Evolutionary conservation across 768 basidiomycete genomes (phyloP).

Genomic region (Boletellus emodensis): DNA sequence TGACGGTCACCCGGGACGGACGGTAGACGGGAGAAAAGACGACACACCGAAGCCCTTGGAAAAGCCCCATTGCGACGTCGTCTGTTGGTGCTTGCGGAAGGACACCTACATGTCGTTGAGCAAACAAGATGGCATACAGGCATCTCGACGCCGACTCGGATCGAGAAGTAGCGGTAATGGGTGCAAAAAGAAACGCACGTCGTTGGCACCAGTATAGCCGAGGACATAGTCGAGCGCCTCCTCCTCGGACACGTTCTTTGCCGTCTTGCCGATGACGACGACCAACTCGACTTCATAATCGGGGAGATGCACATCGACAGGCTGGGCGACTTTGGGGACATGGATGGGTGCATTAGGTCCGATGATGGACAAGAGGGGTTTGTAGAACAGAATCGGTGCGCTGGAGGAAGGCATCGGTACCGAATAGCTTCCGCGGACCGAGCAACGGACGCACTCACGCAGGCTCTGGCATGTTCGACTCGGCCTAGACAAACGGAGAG

Average conservation of each 20-base stretch:
- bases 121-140: not conserved
- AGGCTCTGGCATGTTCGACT: slow-evolving; percentile 61
- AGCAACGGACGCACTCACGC: slow-evolving; percentile 39
- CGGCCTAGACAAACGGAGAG: slow-evolving; percentile 42
- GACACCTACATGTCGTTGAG: slow-evolving; percentile 41
- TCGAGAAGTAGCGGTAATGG: not conserved
- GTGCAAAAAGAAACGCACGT: slow-evolving; percentile 40
- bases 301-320: slow-evolving; percentile 63
- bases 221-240: slow-evolving; percentile 85
- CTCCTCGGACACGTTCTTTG: slow-evolving; percentile 73
- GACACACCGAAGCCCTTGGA: slow-evolving; percentile 78
- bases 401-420: slow-evolving; percentile 29
- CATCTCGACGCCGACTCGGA: not conserved
- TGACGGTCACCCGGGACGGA: not conserved
- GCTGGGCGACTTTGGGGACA: slow-evolving; percentile 67
- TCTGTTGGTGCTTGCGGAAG: slow-evolving; percentile 78
- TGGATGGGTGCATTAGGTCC: slow-evolving; percentile 63
- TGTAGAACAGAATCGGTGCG: slow-evolving; percentile 75
- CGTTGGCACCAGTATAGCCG: slow-evolving; percentile 77
- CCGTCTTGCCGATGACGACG: slow-evolving; percentile 78
- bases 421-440: not conserved
- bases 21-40: not conserved
- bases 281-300: slow-evolving; percentile 83
- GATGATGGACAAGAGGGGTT: slow-evolving; percentile 66
- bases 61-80: slow-evolving; percentile 82